These are phyloP conservation scores for Aspergillus ochraceus DNA, from an alignment of 2,329 filamentous ascomycete species.

Conservation along the genomic window DNA sequence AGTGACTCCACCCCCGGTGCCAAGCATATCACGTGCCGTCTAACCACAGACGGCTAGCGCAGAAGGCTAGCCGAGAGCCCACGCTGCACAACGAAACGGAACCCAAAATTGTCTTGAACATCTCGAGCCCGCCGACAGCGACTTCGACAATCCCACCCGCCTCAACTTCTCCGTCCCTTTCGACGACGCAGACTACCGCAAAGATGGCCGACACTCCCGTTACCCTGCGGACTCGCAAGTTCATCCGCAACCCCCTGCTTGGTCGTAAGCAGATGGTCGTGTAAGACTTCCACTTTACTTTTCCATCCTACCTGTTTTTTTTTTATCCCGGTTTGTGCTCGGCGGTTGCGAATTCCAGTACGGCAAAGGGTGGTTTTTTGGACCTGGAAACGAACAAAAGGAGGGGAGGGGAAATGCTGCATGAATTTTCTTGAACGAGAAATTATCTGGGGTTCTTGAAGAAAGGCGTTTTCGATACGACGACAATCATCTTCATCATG, in stretches of 20 bases:
- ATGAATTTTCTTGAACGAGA: neutral
- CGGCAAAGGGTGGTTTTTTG: neutral
- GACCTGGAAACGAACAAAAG: neutral
- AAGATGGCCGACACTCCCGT: conserved; percentile 84
- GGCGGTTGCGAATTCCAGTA: neutral
- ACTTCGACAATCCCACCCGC: conserved; percentile 28
- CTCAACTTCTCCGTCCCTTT: conserved; percentile 27
- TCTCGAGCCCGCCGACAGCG: conserved; percentile 29
- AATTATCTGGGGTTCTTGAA: neutral
- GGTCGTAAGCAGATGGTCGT: conserved; percentile 99
- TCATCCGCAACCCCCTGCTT: conserved; percentile 99
- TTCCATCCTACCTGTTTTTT: conserved; percentile 11
- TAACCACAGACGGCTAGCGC: conserved; percentile 29
- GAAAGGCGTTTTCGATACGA: neutral
- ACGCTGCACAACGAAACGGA: conserved; percentile 17
- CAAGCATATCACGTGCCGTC: conserved; percentile 12
- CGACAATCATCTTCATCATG: neutral
- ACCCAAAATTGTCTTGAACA: conserved; percentile 40
- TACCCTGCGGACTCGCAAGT: conserved; percentile 97
- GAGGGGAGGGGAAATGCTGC: conserved; percentile 2
- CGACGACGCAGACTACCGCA: conserved; percentile 49
- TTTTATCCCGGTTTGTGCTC: conserved; percentile 10
- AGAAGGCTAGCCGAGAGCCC: conserved; percentile 44
- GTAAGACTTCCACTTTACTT: conserved; percentile 60
- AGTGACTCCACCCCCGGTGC: neutral